A percentile compares a stretch with the other conserved stretches of the same genome.
phyloP scores from a whole-genome alignment of 2,329 filamentous ascomycete genomes.

The Penicillium sp. region DNA sequence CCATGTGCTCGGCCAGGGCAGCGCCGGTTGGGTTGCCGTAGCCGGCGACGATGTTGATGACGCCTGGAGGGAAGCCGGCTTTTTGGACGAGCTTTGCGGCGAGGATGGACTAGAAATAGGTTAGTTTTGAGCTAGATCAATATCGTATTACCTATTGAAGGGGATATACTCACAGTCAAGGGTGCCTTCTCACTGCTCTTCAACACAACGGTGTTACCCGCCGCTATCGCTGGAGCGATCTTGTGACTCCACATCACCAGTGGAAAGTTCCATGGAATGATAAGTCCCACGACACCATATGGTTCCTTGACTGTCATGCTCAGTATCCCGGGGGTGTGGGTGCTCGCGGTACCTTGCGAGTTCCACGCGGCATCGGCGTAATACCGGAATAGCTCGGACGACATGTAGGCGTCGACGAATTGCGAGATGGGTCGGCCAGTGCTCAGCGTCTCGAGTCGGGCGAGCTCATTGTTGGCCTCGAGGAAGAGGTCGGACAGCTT shows the following conservation, averaged over 20 bases:
- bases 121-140: background rate
- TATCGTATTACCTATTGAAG: background rate
- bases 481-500: slow-evolving; percentile 42
- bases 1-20: slow-evolving; percentile 62
- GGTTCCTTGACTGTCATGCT: slow-evolving; percentile 54
- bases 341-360: slow-evolving; percentile 39
- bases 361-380: slow-evolving; percentile 40
- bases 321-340: slow-evolving; percentile 37
- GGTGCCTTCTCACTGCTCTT: slow-evolving; percentile 70
- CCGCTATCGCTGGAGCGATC: slow-evolving; percentile 65
- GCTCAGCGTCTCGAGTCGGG: slow-evolving; percentile 44
- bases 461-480: slow-evolving; percentile 39
- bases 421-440: slow-evolving; percentile 44
- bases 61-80: slow-evolving; percentile 53
- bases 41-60: slow-evolving; percentile 62
- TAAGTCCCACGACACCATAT: slow-evolving; percentile 57
- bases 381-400: slow-evolving; percentile 35
- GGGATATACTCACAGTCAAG: slow-evolving; percentile 54
- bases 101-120: slow-evolving; percentile 37
- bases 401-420: slow-evolving; percentile 32
- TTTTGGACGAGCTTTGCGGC: slow-evolving; percentile 46
- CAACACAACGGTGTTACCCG: slow-evolving; percentile 65
- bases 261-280: slow-evolving; percentile 40
- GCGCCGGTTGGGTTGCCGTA: slow-evolving; percentile 64
- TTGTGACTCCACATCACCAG: slow-evolving; percentile 58